Evolutionary conservation across 2,329 filamentous ascomycete genomes (phyloP), one percentile per base, ranked within the genome.

Genomic region (Boeremia exigua): DNA sequence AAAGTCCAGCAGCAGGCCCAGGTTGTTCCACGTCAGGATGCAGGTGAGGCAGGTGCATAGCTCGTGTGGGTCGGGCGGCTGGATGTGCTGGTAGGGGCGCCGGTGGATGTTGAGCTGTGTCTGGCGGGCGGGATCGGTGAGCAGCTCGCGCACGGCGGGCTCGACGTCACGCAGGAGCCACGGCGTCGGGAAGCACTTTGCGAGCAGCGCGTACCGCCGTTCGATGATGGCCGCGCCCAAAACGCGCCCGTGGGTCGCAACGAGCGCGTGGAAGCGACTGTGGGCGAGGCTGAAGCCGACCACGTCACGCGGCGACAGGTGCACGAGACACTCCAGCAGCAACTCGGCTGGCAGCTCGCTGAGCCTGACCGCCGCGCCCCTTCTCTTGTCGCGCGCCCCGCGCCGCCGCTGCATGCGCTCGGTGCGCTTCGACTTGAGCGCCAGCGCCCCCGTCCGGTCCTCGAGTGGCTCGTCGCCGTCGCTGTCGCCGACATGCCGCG

Each of bases 41-140:
- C 85, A 87, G 0, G 81, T 83, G 25, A 84, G 69, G 62, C 84
- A 87, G 1, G 82, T 84, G 71, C 85, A 87, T 4, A 84, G 70
- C n/a, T 78, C 65, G 10, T 67, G 48, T 0, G 77, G 74, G 57
- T 86, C 78, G 0, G 81, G 79, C 1, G 75, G 59, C 34, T 73
- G 73, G 17, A 86, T 75, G 63, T 86, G 83, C 56, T 82, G 81
- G 61, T 82, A 85, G 0, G 79, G 78, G 38, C 78, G 79, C 54
- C 78, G 79, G 66, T 83, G 80, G 27, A 84, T 78, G 28, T 68
- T 67, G 7, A 80, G 68, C 44, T 77, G 66, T 25, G 78, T 73
- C 56, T 81, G 78, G 32, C 82, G 78, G 9, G 74, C 70, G 2
- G 74, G 65, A 33, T 72, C 72, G 12, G 75, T 75, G 14, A 84